Percentiles rank a stretch among this genome's conserved stretches.
phyloP scores from a whole-genome alignment of 441 rosid genomes.

The Corymbia calophylla region DNA sequence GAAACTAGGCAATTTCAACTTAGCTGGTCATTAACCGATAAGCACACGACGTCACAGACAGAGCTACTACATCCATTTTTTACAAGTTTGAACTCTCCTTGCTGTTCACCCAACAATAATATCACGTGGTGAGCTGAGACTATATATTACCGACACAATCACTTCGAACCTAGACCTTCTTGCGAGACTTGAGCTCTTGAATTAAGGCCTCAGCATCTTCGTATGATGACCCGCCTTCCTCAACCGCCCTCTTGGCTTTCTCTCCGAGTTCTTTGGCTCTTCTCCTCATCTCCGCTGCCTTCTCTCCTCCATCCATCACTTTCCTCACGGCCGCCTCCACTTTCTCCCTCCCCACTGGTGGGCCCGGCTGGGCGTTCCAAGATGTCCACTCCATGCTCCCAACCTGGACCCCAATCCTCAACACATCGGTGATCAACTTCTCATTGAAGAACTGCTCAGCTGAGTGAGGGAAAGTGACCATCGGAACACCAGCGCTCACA shows the following conservation, averaged over 20 bases:
- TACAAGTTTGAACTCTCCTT: background rate
- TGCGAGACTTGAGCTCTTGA: slow-evolving; percentile 11
- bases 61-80: background rate
- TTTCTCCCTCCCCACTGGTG: slow-evolving; percentile 14
- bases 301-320: slow-evolving; percentile 13
- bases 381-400: slow-evolving; percentile 11
- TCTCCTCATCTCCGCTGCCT: slow-evolving; percentile 25
- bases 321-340: slow-evolving; percentile 13
- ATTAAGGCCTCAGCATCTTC: slow-evolving; percentile 11
- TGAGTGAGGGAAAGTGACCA: slow-evolving; percentile 1
- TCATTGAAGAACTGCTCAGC: slow-evolving; percentile 12
- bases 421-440: slow-evolving; percentile 4
- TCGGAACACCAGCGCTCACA: slow-evolving; percentile 2
- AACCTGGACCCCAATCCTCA: slow-evolving; percentile 5
- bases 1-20: background rate
- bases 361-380: background rate
- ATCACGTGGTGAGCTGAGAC: background rate
- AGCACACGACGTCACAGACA: background rate
- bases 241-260: slow-evolving; percentile 23
- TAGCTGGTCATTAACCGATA: background rate
- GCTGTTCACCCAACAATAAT: background rate
- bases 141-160: background rate
- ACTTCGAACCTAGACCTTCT: background rate
- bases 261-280: slow-evolving; percentile 15
- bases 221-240: slow-evolving; percentile 25